Evolutionary conservation across 163 green algal genomes (phyloP), one percentile per base, ranked within the genome.

Genomic region (Prototheca cutis): DNA sequence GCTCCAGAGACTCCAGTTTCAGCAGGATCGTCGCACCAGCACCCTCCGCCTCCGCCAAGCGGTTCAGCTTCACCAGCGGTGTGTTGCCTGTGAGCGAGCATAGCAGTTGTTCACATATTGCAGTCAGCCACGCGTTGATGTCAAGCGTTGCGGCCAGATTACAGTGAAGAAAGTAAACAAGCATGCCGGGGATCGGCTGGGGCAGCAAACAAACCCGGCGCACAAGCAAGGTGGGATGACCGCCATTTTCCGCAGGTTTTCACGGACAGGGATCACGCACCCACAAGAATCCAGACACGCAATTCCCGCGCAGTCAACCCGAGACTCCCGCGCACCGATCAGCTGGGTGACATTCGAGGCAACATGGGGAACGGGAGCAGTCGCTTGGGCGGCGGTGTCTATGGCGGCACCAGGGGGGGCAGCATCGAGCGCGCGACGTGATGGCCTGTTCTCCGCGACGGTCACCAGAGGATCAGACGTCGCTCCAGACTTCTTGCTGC

Each of bases 1-100:
- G 90, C 75, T 97, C 85, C 89, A 96, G 95, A 56, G 85, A 84
- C 70, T 98, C 90, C 33, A 97, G 80, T 78, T 98, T 98, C n/a
- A 80, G 84, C 6, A 84, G 83, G 21, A 98, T 63, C 33, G 72
- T 82, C n/a, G 67, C 86, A 10, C 55, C 63, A 7, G 60, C 69
- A 0, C 62, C 70, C 25, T 71, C 74, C 15, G 73, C 82, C 1
- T 96, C 79, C 40, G 36, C 36, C 13, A 4, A 2, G 23, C 81
- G 80, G 67, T 92, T 95, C 32, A 99, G 79, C 68, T 93, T 97
- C 28, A 96, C 90, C 87, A 99, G 95, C 7, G 93, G 93, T 0
- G 91, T 98, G 67, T 86, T 93, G 55, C 89, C 42, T 51, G 42
- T 51, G 24, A 34, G 24, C n/a, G n/a, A n/a, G n/a, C n/a, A n/a